phyloP scores from a whole-genome alignment of 169 alveolate genomes.

The Plasmodium coatneyi region DNA sequence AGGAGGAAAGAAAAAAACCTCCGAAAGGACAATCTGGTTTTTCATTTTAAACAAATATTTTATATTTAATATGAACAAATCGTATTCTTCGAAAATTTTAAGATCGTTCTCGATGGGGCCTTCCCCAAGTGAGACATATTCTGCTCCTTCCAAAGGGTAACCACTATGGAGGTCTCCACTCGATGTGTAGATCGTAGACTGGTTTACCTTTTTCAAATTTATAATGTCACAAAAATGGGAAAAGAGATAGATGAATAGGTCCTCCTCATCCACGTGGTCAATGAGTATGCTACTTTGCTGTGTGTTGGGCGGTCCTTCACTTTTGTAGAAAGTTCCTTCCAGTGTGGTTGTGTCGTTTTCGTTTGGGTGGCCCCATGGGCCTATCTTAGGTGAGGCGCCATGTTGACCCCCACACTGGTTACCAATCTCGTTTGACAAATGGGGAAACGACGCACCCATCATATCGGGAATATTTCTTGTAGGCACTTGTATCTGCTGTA shows the following conservation, averaged over 20 bases:
- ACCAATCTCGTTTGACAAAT: neutral
- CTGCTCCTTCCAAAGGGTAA: neutral
- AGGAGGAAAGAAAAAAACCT: constrained; percentile 48
- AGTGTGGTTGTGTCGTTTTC: neutral
- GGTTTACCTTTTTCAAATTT: neutral
- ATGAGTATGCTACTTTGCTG: constrained; percentile 1
- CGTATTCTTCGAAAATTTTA: constrained; percentile 57
- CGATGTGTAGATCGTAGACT: neutral
- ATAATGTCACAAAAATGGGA: constrained; percentile 36
- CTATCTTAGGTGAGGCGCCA: neutral
- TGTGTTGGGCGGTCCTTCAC: neutral
- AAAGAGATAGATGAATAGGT: constrained; percentile 46
- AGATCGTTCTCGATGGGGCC: neutral
- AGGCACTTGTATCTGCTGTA: neutral
- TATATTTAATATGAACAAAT: constrained; percentile 34
- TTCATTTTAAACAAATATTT: constrained; percentile 53
- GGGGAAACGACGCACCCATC: neutral
- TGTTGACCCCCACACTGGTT: neutral
- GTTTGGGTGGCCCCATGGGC: neutral
- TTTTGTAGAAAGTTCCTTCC: neutral
- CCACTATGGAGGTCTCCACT: neutral
- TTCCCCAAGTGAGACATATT: neutral
- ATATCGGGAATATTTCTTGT: neutral
- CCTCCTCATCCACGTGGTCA: constrained; percentile 59
- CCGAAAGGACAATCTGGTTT: constrained; percentile 27